Percentiles rank a stretch among this genome's conserved stretches.
phyloP scores from a whole-genome alignment of 2,329 filamentous ascomycete species.

The Trichoderma lentiforme region DNA sequence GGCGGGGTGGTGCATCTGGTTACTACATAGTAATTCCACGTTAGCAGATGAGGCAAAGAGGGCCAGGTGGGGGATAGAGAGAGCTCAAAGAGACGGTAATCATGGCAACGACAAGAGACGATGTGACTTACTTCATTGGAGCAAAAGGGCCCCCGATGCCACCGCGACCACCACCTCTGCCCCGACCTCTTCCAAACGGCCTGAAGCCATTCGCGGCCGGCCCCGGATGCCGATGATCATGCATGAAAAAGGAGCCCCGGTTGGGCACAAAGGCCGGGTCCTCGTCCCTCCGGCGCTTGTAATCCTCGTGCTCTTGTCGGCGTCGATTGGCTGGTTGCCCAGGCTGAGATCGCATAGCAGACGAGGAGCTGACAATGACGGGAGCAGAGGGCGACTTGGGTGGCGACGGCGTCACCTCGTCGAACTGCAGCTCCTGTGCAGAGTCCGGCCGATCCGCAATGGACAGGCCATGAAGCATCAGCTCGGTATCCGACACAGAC shows the following conservation, averaged over 20 bases:
- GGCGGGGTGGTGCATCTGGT: constrained; percentile 43
- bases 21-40: constrained; percentile 20
- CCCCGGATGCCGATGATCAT: constrained; percentile 83
- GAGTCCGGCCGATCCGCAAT: constrained; percentile 42
- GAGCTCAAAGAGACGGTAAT: not conserved
- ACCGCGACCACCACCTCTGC: constrained; percentile 57
- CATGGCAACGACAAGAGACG: not conserved
- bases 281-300: constrained; percentile 80
- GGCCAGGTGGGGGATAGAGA: not conserved
- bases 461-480: constrained; percentile 55
- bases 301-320: constrained; percentile 85
- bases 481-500: constrained; percentile 51
- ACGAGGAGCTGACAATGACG: constrained; percentile 53
- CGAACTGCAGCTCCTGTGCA: constrained; percentile 46
- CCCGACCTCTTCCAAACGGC: constrained; percentile 65
- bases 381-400: constrained; percentile 45
- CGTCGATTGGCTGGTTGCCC: constrained; percentile 66
- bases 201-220: constrained; percentile 74
- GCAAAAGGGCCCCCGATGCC: constrained; percentile 56
- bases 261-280: constrained; percentile 94
- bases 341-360: constrained; percentile 43
- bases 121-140: constrained; percentile 59
- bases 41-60: constrained; percentile 25
- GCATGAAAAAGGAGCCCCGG: constrained; percentile 93
- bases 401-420: constrained; percentile 40